phyloP scores from a whole-genome alignment of 805 yeast genomes.

The Isabelozyma heimii region DNA sequence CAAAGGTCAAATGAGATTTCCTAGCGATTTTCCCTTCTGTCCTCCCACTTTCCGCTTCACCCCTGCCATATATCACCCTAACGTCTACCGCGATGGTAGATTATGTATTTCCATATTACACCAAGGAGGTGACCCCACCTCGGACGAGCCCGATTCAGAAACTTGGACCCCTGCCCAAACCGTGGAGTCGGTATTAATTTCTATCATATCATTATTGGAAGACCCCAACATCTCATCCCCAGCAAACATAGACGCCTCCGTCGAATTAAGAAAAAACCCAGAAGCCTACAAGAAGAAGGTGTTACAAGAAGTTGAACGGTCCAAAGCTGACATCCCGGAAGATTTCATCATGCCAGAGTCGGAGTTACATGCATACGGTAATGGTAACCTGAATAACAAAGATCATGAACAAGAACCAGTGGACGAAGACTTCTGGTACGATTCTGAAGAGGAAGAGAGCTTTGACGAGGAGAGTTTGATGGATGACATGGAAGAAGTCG shows the following conservation, averaged over 20 bases:
- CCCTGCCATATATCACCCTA: constrained; percentile 93
- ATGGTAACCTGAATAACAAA: constrained; percentile 28
- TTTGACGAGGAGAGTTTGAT: constrained; percentile 47
- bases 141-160: constrained; percentile 90
- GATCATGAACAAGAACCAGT: constrained; percentile 55
- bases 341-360: constrained; percentile 81
- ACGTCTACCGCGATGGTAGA: constrained; percentile 90
- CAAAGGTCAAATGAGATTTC: constrained; percentile 92
- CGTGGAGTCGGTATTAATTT: constrained; percentile 85
- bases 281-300: constrained; percentile 75
- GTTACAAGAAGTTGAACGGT: constrained; percentile 75
- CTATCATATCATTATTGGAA: constrained; percentile 85
- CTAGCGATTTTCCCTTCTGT: constrained; percentile 83
- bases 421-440: constrained; percentile 85
- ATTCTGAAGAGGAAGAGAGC: constrained; percentile 46
- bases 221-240: constrained; percentile 94
- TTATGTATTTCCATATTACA: constrained; percentile 91
- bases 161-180: constrained; percentile 95
- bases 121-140: constrained; percentile 84
- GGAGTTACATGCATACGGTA: constrained; percentile 45
- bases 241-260: constrained; percentile 95
- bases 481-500: constrained; percentile 47
- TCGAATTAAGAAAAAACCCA: constrained; percentile 79
- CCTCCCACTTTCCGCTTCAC: constrained; percentile 94
- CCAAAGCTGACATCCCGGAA: constrained; percentile 81